Evolutionary conservation across 306 rosid species (phyloP), one percentile per base, ranked within the genome.

Genomic region (Corylus avellana): DNA sequence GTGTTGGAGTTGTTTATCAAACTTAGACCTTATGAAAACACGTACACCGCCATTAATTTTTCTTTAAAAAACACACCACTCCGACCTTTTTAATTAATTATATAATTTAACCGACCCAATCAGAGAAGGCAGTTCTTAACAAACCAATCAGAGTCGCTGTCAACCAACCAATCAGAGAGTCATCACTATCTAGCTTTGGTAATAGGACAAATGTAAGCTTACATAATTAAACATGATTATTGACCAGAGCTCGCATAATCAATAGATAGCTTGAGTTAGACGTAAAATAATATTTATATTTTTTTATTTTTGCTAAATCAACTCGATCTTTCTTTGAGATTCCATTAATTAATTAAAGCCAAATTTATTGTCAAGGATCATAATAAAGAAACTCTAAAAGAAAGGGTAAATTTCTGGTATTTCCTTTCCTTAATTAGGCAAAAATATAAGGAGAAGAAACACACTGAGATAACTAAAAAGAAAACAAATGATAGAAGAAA

Each of bases 1-100:
- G 59, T 70, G 75, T 68, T 77, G 51, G 74, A 88, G 90, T 89
- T 81, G 97, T 87, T 89, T 63, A 85, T 87, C 98, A 81, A 90
- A 90, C 93, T 82, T 86, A 58, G 90, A 89, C 90, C 83, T 80
- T 75, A 79, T 83, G 85, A 79, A 84, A 91, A 76, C 74, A 46
- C 58, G 69, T 39, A 39, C 44, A 39, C 44, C 44, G 44, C 44
- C 6, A 39, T 39, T 39, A 39, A 39, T 7, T 39, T 39, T 39
- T 39, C 4, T 4, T 39, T 4, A 39, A 39, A 0, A 39, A 39
- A 39, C 46, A 42, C 46, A 42, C 46, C 46, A 42, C 8, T 42
- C 0, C 6, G 7, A 42, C 46, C 0, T 42, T 42, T 42, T 42
- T 42, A 42, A 42, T 42, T 42, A 32, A 32, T 1, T 32, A 32